Evolutionary conservation across 169 alveolate species (phyloP).

Genomic region (Plasmodium ovale): DNA sequence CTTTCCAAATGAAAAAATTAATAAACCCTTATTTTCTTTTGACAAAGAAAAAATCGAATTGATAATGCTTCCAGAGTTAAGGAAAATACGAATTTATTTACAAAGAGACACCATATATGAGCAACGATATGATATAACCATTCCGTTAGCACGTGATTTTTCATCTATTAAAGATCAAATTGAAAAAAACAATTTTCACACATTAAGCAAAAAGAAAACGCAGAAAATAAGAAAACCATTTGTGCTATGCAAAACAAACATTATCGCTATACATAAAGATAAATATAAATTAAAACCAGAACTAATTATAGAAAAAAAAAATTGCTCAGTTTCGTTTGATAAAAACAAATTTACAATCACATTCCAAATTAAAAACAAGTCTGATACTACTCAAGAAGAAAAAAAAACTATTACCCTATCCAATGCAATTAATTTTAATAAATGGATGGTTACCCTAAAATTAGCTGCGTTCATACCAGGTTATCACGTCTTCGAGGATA

Average conservation of each 20-base stretch:
- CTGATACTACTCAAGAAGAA: constrained; percentile 7
- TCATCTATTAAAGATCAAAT: constrained; percentile 28
- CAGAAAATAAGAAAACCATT: constrained; percentile 77
- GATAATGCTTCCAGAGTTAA: constrained; percentile 60
- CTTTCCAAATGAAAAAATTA: constrained; percentile 71
- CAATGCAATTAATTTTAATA: constrained; percentile 71
- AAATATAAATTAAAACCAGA: constrained; percentile 81
- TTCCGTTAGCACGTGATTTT: constrained; percentile 82
- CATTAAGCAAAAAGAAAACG: constrained; percentile 56
- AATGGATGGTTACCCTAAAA: constrained; percentile 83
- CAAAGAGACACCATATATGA: constrained; percentile 80
- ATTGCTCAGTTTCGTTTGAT: constrained; percentile 69
- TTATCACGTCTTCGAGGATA: constrained; percentile 45
- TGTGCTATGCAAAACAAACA: constrained; percentile 78
- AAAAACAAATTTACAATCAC: constrained; percentile 67
- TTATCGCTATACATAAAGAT: constrained; percentile 79
- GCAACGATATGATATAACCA: constrained; percentile 82
- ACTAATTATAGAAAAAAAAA: constrained; percentile 74
- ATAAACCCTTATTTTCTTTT: constrained; percentile 79
- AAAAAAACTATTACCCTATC: constrained; percentile 39
- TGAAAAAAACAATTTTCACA: constrained; percentile 48
- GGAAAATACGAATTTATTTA: constrained; percentile 80
- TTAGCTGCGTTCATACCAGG: constrained; percentile 81
- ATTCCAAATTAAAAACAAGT: constrained; percentile 46
- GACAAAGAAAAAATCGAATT: constrained; percentile 74